Base-by-base conservation (phyloP, 2,329 filamentous ascomycete genomes). In the Nothopassalora personata region DNA sequence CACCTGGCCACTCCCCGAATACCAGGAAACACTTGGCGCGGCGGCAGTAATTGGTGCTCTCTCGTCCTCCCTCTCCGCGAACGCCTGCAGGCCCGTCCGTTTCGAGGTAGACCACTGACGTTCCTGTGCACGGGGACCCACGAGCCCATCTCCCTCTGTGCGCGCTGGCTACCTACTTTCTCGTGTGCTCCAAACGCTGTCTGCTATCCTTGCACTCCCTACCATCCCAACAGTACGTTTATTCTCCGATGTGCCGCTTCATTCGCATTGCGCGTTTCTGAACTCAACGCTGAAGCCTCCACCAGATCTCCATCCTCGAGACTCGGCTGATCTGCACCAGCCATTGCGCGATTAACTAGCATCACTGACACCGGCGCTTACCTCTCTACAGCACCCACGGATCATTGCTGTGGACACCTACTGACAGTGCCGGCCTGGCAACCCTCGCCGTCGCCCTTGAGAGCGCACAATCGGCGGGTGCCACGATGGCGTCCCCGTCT, bases 401-500 rank as follows among this genome's bases (percentile, higher is more conserved):
- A 10, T 11, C 46, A 27, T 49, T 19, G 23, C 10, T 11, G 5
- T 15, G 19, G 15, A 53, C 50, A 56, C 13, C 45, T 49, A 49
- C 46, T 49, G 28, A 30, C 18, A 49, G 4, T 30, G 46, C 46
- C 19, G 3, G 30, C 30, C 49, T 51, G 49, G 30, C 34, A 30
- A 34, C 27, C 10, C 51, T 53, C 45, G 45, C 49, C 28, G 56
- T 39, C 51, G 56, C 39, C 47, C 43, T 50, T 31, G 51, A 49
- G 43, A 54, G 51, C 34, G 50, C 31, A 45, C 51, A 46, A 33
- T 34, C 47, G 31, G 23, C 39, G 31, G 34, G 19, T 58, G 39
- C 19, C 58, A 65, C 55, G 58, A 71, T 70, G 68, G 66, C 68
- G 46, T 65, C 68, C 46, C 54, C 67, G 28, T 60, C 51, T 43